Percentiles rank a stretch among this genome's conserved stretches.
Evolutionary conservation across 2,329 filamentous ascomycete genomes (phyloP).

Genomic region (Microdochium paspali): DNA sequence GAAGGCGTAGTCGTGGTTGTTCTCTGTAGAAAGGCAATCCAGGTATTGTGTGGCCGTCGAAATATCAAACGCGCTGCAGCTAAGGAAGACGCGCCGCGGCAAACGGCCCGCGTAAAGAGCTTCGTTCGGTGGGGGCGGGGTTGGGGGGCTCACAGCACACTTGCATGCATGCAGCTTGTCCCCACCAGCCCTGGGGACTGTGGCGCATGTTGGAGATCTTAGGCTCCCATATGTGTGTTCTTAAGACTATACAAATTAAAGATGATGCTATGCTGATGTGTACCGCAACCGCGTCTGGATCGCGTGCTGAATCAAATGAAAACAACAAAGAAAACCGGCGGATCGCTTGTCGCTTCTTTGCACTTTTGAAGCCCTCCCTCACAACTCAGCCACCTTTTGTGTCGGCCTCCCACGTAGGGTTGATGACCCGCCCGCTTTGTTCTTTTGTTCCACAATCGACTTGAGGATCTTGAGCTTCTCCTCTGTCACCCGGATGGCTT

Average conservation of each 20-base stretch:
- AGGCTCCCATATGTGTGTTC: neutral
- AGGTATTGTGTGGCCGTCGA: no score
- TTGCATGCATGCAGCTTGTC: neutral
- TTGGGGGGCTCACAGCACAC: neutral
- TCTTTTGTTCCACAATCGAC: constrained; percentile 56
- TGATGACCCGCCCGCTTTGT: constrained; percentile 10
- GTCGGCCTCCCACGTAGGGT: neutral
- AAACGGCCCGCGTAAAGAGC: no score
- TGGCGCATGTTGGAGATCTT: no score
- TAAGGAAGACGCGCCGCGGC: no score
- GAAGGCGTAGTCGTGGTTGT: no score
- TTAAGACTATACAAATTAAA: neutral
- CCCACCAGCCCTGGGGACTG: no score
- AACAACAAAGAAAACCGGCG: neutral
- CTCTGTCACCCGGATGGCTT: constrained; percentile 80
- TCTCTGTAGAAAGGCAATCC: no score
- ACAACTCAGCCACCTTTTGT: neutral
- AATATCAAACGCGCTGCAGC: no score
- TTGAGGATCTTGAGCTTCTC: constrained; percentile 73
- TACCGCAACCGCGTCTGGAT: neutral
- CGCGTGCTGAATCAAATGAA: neutral
- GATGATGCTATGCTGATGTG: neutral
- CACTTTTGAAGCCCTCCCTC: no score
- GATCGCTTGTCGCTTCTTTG: neutral
- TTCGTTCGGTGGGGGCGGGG: no score